These are phyloP conservation scores for Gossypium anomalum DNA, from an alignment of 345 rosid genomes.

Conservation along the genomic window DNA sequence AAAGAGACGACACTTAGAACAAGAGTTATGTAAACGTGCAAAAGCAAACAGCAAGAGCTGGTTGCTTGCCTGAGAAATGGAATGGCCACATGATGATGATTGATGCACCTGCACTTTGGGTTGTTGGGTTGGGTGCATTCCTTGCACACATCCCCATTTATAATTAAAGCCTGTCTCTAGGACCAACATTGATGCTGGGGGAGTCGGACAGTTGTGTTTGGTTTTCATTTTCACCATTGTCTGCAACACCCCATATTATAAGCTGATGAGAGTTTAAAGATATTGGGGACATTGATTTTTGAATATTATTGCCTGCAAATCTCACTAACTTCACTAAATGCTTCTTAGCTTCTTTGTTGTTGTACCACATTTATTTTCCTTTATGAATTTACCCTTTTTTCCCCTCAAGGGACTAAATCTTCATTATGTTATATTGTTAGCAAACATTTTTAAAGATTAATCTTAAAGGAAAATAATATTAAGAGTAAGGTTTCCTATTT, in stretches of 20 bases:
- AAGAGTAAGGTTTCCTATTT: neutral
- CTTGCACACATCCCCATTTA: slow-evolving; percentile 5
- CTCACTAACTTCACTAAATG: neutral
- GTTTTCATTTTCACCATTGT: neutral
- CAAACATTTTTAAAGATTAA: neutral
- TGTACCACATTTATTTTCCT: neutral
- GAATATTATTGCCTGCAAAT: neutral
- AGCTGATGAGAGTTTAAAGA: neutral
- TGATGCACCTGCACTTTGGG: slow-evolving; percentile 7
- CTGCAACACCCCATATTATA: neutral
- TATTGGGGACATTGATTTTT: neutral
- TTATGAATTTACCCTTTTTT: neutral
- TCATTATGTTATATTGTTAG: neutral
- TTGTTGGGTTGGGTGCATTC: slow-evolving; percentile 32
- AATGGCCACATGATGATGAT: slow-evolving; percentile 7
- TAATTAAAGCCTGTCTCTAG: neutral
- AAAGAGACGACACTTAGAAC: neutral
- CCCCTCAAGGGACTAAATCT: neutral
- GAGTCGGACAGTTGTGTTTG: neutral
- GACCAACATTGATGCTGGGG: neutral
- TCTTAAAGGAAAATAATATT: neutral
- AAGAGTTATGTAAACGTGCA: neutral
- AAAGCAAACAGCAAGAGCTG: neutral
- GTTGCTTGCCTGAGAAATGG: neutral
- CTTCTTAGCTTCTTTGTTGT: neutral